These are phyloP conservation scores for Paraconiothyrium brasiliense DNA, from an alignment of 2,329 filamentous ascomycete species.

Conservation along the genomic window DNA sequence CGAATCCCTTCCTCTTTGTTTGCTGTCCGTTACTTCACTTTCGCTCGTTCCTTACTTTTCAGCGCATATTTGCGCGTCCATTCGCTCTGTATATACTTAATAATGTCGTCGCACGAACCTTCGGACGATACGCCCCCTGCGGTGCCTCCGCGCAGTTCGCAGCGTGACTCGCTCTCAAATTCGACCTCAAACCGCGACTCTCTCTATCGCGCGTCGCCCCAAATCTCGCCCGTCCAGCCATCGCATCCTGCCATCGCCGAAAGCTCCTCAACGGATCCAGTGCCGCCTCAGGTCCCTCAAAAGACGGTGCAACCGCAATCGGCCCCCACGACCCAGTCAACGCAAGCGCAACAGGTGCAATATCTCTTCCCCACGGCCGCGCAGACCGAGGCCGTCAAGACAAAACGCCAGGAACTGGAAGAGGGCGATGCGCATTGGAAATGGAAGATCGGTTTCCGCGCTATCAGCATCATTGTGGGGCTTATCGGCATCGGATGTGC, in stretches of 20 bases:
- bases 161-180: not conserved
- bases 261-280: not conserved
- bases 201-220: not conserved
- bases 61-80: conserved; percentile 14
- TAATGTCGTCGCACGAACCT: conserved; percentile 5
- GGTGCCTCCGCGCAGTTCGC: conserved; percentile 3
- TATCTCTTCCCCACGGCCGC: not conserved
- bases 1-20: conserved; percentile 9
- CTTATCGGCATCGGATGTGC: conserved; percentile 46
- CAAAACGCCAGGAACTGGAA: conserved; percentile 36
- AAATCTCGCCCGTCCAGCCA: conserved; percentile 12
- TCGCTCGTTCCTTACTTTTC: not conserved
- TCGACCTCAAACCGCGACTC: conserved; percentile 10
- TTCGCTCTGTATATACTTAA: conserved; percentile 11
- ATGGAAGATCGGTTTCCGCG: conserved; percentile 41
- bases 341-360: conserved; percentile 5
- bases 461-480: conserved; percentile 32
- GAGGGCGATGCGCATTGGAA: conserved; percentile 41
- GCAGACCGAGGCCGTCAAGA: conserved; percentile 19
- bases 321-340: not conserved
- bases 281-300: not conserved
- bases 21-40: not conserved
- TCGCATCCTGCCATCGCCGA: conserved; percentile 1
- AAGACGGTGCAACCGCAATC: conserved; percentile 1
- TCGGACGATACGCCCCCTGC: conserved; percentile 4